phyloP scores from a whole-genome alignment of 2,329 filamentous ascomycete species.

The Cladosporium sphaerospermum region DNA sequence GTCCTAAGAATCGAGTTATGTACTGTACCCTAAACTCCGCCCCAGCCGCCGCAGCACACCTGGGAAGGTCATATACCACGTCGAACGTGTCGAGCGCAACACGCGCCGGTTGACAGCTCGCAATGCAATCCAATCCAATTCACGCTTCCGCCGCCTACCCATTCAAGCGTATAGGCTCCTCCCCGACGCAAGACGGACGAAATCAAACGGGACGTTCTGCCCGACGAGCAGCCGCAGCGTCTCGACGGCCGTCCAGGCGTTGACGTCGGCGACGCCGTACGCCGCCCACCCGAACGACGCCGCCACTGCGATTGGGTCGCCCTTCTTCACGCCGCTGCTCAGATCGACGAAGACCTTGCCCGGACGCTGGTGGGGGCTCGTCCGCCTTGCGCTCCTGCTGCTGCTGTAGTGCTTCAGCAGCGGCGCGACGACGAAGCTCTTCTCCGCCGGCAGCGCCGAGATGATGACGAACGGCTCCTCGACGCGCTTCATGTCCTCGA shows the following conservation, averaged over 20 bases:
- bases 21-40: no score
- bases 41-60: no score
- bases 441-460: constrained; percentile 70
- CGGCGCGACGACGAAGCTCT: constrained; percentile 71
- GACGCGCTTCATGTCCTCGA: constrained; percentile 74
- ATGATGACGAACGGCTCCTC: constrained; percentile 77
- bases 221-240: constrained; percentile 71
- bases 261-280: constrained; percentile 73
- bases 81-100: no score
- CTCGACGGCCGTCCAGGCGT: constrained; percentile 78
- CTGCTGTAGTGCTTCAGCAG: constrained; percentile 61
- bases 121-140: no score
- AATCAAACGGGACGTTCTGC: constrained; percentile 82
- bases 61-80: no score
- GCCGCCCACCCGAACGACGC: constrained; percentile 70
- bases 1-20: no score
- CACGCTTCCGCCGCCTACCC: no score
- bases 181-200: constrained; percentile 67
- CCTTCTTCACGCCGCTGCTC: constrained; percentile 58
- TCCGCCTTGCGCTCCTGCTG: constrained; percentile 17
- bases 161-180: constrained; percentile 32
- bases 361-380: constrained; percentile 28
- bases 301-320: constrained; percentile 64
- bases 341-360: constrained; percentile 75
- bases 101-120: no score